Conservation (phyloP, 2,329 filamentous ascomycete species). For the Colletotrichum chlorophyti region DNA sequence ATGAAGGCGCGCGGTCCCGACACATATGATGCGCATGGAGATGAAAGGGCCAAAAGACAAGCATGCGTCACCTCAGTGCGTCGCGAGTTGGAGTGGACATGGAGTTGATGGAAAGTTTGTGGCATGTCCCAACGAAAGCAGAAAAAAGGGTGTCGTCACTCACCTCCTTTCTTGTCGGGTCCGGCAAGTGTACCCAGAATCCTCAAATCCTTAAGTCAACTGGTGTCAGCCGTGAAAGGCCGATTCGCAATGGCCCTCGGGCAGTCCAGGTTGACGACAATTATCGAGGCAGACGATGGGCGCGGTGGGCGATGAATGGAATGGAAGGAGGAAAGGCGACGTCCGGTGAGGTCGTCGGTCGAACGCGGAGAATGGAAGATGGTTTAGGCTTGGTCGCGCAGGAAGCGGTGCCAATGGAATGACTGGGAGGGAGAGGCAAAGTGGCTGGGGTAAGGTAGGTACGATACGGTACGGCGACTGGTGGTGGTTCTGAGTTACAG, state of each 20-base stretch:
- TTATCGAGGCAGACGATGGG: constrained; percentile 15
- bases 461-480: neutral
- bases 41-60: neutral
- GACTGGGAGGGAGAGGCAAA: constrained; percentile 25
- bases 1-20: constrained; percentile 4
- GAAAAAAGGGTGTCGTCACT: constrained; percentile 19
- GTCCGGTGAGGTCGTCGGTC: constrained; percentile 24
- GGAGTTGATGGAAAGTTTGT: neutral
- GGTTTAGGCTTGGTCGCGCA: constrained; percentile 30
- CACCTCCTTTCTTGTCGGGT: constrained; percentile 26
- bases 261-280: constrained; percentile 24
- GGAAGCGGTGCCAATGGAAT: constrained; percentile 29
- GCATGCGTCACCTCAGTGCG: neutral
- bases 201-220: constrained; percentile 36
- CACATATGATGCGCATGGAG: constrained; percentile 8
- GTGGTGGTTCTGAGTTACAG: neutral
- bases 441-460: constrained; percentile 20
- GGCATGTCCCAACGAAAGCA: neutral
- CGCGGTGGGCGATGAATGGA: constrained; percentile 25
- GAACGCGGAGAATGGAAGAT: constrained; percentile 28
- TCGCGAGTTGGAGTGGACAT: constrained; percentile 4
- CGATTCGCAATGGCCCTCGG: constrained; percentile 26
- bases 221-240: constrained; percentile 35
- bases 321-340: constrained; percentile 17
- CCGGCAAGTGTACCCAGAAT: constrained; percentile 32